These are phyloP conservation scores for Acanthamoeba lenticulata DNA, from an alignment of 208 protist species.

Conservation along the genomic window DNA sequence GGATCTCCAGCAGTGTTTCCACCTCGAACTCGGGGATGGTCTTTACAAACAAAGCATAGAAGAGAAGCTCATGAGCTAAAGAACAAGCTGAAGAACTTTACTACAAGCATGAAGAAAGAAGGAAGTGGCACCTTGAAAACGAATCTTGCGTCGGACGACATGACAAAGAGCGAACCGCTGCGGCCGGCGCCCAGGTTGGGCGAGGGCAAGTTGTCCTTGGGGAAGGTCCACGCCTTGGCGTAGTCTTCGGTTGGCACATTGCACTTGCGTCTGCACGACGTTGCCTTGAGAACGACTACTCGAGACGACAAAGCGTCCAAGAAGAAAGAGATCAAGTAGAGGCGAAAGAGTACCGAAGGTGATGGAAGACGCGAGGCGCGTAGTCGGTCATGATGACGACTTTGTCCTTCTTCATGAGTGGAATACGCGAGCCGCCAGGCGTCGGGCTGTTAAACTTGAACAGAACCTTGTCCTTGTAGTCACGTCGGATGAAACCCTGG, in stretches of 20 bases:
- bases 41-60: background rate
- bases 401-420: constrained; percentile 56
- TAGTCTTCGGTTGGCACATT: constrained; percentile 36
- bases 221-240: constrained; percentile 6
- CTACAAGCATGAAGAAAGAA: background rate
- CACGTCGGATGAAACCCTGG: constrained; percentile 5
- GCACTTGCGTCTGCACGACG: background rate
- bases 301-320: background rate
- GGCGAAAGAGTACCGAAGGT: background rate
- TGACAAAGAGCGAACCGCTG: constrained; percentile 49
- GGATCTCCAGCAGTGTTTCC: constrained; percentile 39
- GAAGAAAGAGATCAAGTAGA: background rate
- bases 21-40: constrained; percentile 47
- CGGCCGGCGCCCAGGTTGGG: constrained; percentile 40
- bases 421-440: background rate
- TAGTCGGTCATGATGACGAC: constrained; percentile 54
- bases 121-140: background rate
- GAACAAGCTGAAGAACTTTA: too few species aligned
- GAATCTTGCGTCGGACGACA: constrained; percentile 3
- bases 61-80: background rate
- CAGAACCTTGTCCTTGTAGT: constrained; percentile 46
- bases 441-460: constrained; percentile 40
- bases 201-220: constrained; percentile 17
- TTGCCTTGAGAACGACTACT: background rate
- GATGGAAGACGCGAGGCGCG: background rate